Base-by-base conservation (phyloP, 352 stramenopile species). In the Globisporangium megalacanthum region DNA sequence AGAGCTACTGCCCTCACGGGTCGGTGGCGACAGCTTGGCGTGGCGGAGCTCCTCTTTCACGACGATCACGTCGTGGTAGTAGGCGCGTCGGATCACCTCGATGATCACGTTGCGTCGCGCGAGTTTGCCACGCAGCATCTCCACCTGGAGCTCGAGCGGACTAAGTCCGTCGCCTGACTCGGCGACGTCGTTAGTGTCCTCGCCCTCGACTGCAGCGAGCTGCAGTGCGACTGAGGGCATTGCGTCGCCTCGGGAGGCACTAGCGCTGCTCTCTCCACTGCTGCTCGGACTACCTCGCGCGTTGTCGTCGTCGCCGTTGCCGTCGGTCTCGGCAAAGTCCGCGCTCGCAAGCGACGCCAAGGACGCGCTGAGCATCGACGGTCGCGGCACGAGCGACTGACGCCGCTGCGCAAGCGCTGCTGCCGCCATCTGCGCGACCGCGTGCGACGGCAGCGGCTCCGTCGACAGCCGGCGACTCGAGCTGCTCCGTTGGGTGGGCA, bases 61-160 rank as follows among this genome's bases (percentile, higher is more conserved):
- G n/a, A 88, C 56, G 56, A 94, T 78, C 25, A 94, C 73, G 61
- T 92, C 82, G 52, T 86, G 79, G 58, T 92, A 90, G 62, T 94
- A 94, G 2, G 82, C 81, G 13, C 74, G 72, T 1, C 83, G 77
- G 53, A 91, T 82, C 36, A 88, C 70, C 37, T 92, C 82, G 20
- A 92, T 68, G 56, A 92, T 65, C 49, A 83, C 75, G 58, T 92
- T 92, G 41, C 79, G 79, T 1, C 82, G 73, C 25, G 79, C 72
- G 20, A 89, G 70, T 46, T 83, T 86, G 10, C 82, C 77, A 19
- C 75, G 75, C 41, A 89, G 54, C 72, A 89, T 88, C 55, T 87
- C 77, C 29, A 92, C 52, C 47, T 88, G 72, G 36, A 76, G 61
- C 33, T 72, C 54, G 7, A 77, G 15, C 11, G 65, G 48, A 10